phyloP scores from a whole-genome alignment of 2,329 filamentous ascomycete genomes.

The Cladosporium sp. region DNA sequence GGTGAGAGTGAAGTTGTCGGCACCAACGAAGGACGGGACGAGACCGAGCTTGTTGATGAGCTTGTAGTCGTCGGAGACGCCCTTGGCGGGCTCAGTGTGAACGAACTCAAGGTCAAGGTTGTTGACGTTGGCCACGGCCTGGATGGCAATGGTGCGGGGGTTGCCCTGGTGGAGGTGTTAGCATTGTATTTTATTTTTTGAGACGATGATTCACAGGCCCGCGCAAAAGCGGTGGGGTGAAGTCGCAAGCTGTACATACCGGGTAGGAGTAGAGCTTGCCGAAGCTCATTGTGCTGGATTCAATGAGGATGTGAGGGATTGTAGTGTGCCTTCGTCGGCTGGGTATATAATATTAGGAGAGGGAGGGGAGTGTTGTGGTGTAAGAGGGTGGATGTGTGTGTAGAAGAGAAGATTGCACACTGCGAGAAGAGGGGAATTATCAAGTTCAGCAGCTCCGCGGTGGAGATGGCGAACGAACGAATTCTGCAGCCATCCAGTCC shows the following conservation, averaged over 20 bases:
- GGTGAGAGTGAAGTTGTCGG: conserved; percentile 84
- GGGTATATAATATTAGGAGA: conserved; percentile 12
- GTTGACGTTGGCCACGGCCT: conserved; percentile 96
- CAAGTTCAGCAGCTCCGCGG: conserved; percentile 10
- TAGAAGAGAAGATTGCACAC: conserved; percentile 11
- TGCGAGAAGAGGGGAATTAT: conserved; percentile 16
- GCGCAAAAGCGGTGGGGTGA: conserved; percentile 19
- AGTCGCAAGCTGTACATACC: conserved; percentile 54
- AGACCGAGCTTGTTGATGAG: conserved; percentile 86
- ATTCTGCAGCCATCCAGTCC: conserved; percentile 12
- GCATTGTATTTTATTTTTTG: not conserved
- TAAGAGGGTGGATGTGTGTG: conserved; percentile 11
- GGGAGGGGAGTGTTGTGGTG: not conserved
- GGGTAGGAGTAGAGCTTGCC: conserved; percentile 91
- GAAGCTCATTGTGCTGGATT: conserved; percentile 63
- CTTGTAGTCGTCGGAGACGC: conserved; percentile 72
- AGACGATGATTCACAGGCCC: conserved; percentile 16
- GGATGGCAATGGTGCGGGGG: conserved; percentile 83
- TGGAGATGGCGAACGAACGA: conserved; percentile 17
- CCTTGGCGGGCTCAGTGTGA: conserved; percentile 65
- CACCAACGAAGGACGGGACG: conserved; percentile 88
- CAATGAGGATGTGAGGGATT: conserved; percentile 19
- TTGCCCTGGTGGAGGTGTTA: conserved; percentile 64
- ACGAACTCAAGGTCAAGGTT: conserved; percentile 87
- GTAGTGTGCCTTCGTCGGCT: conserved; percentile 37